A percentile compares a stretch with the other conserved stretches of the same genome.
phyloP scores from a whole-genome alignment of 2,329 filamentous ascomycete genomes.

The Pyricularia pennisetigena region DNA sequence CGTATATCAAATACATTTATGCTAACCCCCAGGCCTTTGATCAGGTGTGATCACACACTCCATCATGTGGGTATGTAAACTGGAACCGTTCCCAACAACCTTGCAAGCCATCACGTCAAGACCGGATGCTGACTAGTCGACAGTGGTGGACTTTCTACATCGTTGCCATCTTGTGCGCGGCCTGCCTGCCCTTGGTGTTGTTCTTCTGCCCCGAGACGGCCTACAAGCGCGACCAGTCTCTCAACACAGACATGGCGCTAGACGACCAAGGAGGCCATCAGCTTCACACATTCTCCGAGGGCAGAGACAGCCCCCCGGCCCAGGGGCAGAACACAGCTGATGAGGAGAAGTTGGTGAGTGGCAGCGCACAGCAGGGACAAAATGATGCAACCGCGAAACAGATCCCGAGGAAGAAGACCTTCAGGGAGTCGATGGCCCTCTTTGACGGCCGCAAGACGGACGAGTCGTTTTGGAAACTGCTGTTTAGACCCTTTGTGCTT shows the following conservation, averaged over 20 bases:
- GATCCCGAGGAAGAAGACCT: conserved; percentile 44
- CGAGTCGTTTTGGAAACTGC: conserved; percentile 57
- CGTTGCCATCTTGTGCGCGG: conserved; percentile 71
- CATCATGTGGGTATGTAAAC: not conserved
- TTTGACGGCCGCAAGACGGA: conserved; percentile 79
- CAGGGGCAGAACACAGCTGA: not conserved
- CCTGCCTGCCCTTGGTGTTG: conserved; percentile 59
- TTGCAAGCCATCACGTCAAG: not conserved
- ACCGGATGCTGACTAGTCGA: conserved; percentile 51
- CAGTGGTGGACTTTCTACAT: conserved; percentile 88
- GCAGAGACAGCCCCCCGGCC: not conserved
- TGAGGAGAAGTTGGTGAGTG: not conserved
- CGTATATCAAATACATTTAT: too few relatives aligned
- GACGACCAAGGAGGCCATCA: conserved; percentile 16
- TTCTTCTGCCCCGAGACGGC: conserved; percentile 81
- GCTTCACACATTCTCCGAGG: not conserved
- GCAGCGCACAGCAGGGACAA: not conserved
- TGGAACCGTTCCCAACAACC: not conserved
- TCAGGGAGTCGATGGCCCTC: conserved; percentile 47
- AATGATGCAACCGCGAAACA: not conserved
- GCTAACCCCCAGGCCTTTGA: not conserved
- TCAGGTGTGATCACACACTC: not conserved
- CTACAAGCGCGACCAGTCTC: conserved; percentile 53
- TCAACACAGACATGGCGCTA: conserved; percentile 59
- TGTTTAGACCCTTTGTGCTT: conserved; percentile 62